phyloP scores from a whole-genome alignment of 2,329 filamentous ascomycete genomes.

The Phialemonium atrogriseum region DNA sequence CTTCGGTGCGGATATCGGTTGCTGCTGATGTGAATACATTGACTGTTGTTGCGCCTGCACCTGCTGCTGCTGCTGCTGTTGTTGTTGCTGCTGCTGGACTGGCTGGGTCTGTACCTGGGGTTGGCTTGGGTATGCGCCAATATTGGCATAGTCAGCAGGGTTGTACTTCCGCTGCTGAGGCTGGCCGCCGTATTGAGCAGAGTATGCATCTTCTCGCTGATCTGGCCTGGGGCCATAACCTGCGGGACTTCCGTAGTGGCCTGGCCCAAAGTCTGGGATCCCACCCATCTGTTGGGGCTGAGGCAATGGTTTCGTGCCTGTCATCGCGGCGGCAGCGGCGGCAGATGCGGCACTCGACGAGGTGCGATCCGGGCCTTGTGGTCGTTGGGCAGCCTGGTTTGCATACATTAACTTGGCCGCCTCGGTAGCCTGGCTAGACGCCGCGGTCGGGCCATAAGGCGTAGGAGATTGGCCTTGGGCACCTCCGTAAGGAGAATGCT shows the following conservation, averaged over 20 bases:
- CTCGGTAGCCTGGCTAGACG: constrained; percentile 48
- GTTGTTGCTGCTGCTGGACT: constrained; percentile 19
- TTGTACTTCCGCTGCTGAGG: constrained; percentile 62
- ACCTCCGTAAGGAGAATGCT: constrained; percentile 5
- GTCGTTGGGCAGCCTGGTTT: constrained; percentile 44
- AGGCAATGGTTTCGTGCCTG: constrained; percentile 32
- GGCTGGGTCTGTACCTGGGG: constrained; percentile 28
- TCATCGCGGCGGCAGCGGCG: constrained; percentile 53
- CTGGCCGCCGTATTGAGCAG: constrained; percentile 25
- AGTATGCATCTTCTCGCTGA: constrained; percentile 26
- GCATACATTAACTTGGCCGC: constrained; percentile 57
- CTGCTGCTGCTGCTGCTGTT: constrained; percentile 17
- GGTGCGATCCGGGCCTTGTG: constrained; percentile 41
- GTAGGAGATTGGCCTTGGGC: constrained; percentile 10
- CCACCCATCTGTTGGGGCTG: constrained; percentile 19
- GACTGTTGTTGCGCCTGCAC: constrained; percentile 22
- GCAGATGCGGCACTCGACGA: constrained; percentile 43
- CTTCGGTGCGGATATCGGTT: constrained; percentile 25
- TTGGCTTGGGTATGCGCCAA: constrained; percentile 39
- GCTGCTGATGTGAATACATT: constrained; percentile 26
- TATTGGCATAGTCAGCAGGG: constrained; percentile 65
- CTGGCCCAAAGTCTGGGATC: constrained; percentile 24
- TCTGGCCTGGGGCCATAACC: constrained; percentile 18
- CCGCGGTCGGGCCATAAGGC: constrained; percentile 22
- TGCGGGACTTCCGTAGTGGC: constrained; percentile 20